Evolutionary conservation across 1,284 basidiomycete species (phyloP), one percentile per base, ranked within the genome.

Genomic region (Papiliotrema terrestris): DNA sequence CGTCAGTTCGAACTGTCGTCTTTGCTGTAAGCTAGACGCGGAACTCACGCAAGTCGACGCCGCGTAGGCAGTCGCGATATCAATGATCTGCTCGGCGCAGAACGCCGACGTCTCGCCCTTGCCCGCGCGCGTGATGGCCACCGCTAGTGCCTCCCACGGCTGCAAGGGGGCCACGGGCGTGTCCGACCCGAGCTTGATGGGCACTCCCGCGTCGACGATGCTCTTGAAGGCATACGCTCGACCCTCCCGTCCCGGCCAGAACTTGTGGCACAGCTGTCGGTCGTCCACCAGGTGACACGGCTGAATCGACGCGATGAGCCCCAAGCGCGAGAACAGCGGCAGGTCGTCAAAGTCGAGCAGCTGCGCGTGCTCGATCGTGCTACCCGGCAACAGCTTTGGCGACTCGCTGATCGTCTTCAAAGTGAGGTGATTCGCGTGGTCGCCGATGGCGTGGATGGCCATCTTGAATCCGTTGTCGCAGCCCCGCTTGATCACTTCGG

Each of bases 241-340:
- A 19, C 60, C 56, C 42, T 67, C 66, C 19, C 71, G 45, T 0
- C 65, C 67, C 2, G 68, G 66, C 72, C 72, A 75, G 56, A 67
- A 73, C 25, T 60, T 58, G 35, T 57, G 52, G 23, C 61, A 63
- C 15, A 70, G 56, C 22, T 71, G 67, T 29, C 65, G 60, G 57
- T 75, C 73, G 51, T 73, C 73, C 39, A 69, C 65, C 29, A 73
- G 56, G 54, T 75, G 70, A n/a, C 60, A 55, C 19, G 73, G 73
- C 53, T 75, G 73, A 14, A 75, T 61, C 4, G 64, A 67, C 1
- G 71, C 73, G 14, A 62, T 64, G 14, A 75, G 55, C 6, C 63
- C 66, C 32, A 73, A 59, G 9, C 48, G 36, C 6, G 45, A 51
- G 55, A 73, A 72, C 13, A 63, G 57, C 3, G 62, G 54, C 13